Evolutionary conservation across 352 stramenopile species (phyloP).

Genomic region (Phytopythium delawarense): DNA sequence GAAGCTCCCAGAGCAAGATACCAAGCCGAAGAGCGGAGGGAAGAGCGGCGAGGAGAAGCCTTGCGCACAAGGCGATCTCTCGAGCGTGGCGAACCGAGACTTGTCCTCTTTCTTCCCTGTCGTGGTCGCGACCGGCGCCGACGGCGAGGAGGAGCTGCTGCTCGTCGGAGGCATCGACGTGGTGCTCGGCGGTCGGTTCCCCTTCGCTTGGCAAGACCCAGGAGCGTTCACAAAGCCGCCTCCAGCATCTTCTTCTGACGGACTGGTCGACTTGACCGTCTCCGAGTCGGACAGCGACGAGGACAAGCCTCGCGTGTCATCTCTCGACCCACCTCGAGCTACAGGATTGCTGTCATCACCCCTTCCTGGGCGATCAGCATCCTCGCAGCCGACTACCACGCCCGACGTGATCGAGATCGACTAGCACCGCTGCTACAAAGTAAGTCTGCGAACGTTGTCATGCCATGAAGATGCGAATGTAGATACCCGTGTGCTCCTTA

Average conservation of each 20-base stretch:
- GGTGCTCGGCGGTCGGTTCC: slow-evolving; percentile 18
- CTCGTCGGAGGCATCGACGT: slow-evolving; percentile 47
- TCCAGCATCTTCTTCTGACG: not conserved
- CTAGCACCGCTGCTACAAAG: slow-evolving; percentile 5
- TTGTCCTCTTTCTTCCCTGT: slow-evolving; percentile 14
- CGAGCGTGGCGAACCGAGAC: not conserved
- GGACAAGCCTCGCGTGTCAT: not conserved
- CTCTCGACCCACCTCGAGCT: not conserved
- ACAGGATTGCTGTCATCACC: not conserved
- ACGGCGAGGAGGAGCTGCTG: slow-evolving; percentile 35
- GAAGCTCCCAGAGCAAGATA: not conserved
- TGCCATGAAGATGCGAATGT: not conserved
- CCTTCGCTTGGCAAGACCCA: not conserved
- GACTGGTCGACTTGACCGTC: slow-evolving; percentile 28
- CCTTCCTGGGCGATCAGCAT: not conserved
- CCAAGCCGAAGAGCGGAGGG: not conserved
- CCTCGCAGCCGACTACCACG: not conserved
- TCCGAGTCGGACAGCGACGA: slow-evolving; percentile 34
- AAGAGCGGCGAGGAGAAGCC: not conserved
- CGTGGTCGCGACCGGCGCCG: slow-evolving; percentile 24
- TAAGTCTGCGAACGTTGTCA: not conserved
- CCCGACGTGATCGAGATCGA: slow-evolving; percentile 37
- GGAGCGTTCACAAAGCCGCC: not conserved
- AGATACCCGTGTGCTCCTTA: slow-evolving; percentile 7
- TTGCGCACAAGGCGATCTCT: not conserved